phyloP scores from a whole-genome alignment of 805 yeast genomes.

The Yarrowia sp. region DNA sequence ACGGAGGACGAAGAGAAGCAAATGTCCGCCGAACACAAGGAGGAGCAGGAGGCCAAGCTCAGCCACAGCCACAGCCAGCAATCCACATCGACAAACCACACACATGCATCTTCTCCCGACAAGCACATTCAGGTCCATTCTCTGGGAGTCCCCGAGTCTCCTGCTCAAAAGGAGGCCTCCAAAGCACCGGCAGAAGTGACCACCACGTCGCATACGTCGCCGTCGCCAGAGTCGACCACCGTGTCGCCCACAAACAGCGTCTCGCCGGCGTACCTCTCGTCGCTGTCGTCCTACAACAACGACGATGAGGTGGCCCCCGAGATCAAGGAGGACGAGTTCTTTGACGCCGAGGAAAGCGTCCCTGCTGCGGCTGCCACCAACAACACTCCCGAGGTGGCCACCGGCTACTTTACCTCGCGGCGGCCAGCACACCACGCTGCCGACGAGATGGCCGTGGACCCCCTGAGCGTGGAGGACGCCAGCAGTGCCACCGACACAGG shows the following conservation, averaged over 20 bases:
- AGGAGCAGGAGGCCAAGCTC: neutral
- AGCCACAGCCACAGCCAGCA: neutral
- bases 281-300: conserved; percentile 11
- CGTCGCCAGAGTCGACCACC: neutral
- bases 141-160: neutral
- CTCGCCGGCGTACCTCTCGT: conserved; percentile 8
- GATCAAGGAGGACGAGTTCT: conserved; percentile 8
- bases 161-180: too few relatives aligned
- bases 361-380: too few relatives aligned
- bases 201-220: neutral
- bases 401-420: neutral
- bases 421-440: neutral
- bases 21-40: neutral
- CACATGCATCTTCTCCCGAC: neutral
- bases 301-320: neutral
- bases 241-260: conserved; percentile 9
- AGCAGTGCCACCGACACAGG: conserved; percentile 4
- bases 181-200: too few relatives aligned
- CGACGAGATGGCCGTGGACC: neutral
- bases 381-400: neutral
- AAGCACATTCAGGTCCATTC: neutral
- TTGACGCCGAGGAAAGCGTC: conserved; percentile 7
- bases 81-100: neutral
- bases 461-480: neutral
- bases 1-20: neutral